A percentile compares a stretch with the other conserved stretches of the same genome.
These are phyloP conservation scores for Henningerozyma blattae DNA, from an alignment of 805 yeast genomes.

Conservation along the genomic window DNA sequence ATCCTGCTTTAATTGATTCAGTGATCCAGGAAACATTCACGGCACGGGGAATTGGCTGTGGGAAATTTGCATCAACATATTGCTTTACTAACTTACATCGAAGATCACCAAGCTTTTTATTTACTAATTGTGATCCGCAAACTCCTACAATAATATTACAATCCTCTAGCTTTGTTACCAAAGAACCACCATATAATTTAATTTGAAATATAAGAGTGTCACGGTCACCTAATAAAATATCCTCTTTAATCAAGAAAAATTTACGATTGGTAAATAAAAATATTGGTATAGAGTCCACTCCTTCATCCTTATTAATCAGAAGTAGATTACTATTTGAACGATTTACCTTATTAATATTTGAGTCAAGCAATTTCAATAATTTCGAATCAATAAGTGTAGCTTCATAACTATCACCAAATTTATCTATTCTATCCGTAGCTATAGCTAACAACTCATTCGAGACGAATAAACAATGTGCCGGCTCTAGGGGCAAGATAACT, in stretches of 20 bases:
- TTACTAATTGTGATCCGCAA: conserved; percentile 13
- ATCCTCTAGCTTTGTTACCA: conserved; percentile 17
- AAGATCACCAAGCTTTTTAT: neutral
- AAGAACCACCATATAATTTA: conserved; percentile 34
- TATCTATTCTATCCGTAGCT: conserved; percentile 35
- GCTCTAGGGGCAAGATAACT: conserved; percentile 42
- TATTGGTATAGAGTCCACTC: neutral
- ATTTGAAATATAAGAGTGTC: conserved; percentile 17
- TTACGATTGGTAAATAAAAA: conserved; percentile 25
- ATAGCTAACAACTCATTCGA: conserved; percentile 18
- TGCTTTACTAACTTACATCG: neutral
- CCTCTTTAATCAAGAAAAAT: conserved; percentile 22
- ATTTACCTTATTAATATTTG: too few species aligned
- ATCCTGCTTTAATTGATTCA: conserved; percentile 21
- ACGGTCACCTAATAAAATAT: conserved; percentile 3
- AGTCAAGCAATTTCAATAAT: too few species aligned
- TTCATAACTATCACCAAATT: conserved; percentile 49
- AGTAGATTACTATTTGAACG: too few species aligned
- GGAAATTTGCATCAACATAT: conserved; percentile 1
- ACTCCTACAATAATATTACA: conserved; percentile 29
- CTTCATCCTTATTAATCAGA: too few species aligned
- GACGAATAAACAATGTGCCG: conserved; percentile 40
- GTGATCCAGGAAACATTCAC: conserved; percentile 29
- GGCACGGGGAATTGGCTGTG: conserved; percentile 20
- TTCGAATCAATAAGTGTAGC: conserved; percentile 1